These are phyloP conservation scores for Saccharomyces kudriavzevii DNA, from an alignment of 805 yeast species.

Conservation along the genomic window DNA sequence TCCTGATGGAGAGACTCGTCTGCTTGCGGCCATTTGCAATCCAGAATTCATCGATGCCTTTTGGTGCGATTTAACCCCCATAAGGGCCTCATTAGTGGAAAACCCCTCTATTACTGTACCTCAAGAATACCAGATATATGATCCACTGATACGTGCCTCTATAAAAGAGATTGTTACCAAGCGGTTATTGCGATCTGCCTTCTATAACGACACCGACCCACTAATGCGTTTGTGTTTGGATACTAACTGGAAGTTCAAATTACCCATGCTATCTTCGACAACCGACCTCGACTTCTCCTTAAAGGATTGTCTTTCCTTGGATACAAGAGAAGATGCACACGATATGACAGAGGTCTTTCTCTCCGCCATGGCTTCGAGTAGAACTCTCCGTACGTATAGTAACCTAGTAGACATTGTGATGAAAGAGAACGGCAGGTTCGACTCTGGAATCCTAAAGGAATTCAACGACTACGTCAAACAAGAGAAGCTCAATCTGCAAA, in stretches of 20 bases:
- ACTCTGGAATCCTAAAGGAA: constrained; percentile 3
- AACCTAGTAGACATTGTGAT: constrained; percentile 1
- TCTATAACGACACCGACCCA: not conserved
- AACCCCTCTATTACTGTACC: not conserved
- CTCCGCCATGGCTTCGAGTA: not conserved
- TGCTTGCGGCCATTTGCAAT: not conserved
- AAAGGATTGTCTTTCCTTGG: not conserved
- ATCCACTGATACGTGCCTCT: not conserved
- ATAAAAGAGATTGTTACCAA: not conserved
- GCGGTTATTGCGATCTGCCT: not conserved
- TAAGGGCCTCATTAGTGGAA: not conserved
- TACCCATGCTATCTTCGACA: not conserved
- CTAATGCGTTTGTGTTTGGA: not conserved
- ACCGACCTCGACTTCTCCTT: not conserved
- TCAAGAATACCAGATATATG: not conserved
- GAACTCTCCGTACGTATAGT: not conserved
- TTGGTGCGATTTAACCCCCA: not conserved
- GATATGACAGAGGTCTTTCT: not conserved
- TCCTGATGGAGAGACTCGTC: not conserved
- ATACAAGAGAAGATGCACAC: not conserved
- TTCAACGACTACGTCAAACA: constrained; percentile 8
- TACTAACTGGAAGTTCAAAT: not conserved
- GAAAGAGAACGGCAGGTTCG: constrained; percentile 5
- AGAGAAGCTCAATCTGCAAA: constrained; percentile 3
- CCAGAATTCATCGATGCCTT: not conserved